phyloP scores from a whole-genome alignment of 2,329 filamentous ascomycete species.

The Epichloe gansuensis region DNA sequence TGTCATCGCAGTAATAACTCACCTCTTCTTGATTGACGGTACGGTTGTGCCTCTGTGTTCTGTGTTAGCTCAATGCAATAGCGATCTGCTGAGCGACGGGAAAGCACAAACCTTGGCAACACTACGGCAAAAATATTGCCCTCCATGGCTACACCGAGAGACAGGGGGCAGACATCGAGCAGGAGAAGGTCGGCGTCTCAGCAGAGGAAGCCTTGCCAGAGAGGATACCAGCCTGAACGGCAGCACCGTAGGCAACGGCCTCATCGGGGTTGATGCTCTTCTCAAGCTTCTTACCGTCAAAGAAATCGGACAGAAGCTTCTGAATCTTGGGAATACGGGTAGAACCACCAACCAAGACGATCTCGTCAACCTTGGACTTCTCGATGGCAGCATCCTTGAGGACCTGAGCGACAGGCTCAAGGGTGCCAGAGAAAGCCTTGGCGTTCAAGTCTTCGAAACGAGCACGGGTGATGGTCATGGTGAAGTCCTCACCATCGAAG shows the following conservation, averaged over 20 bases:
- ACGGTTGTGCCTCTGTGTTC: conserved; percentile 16
- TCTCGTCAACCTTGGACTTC: conserved; percentile 91
- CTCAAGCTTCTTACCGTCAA: conserved; percentile 99
- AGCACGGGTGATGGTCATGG: conserved; percentile 92
- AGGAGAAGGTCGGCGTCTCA: conserved; percentile 87
- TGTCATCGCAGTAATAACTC: not conserved
- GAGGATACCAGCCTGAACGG: conserved; percentile 96
- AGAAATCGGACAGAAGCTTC: conserved; percentile 98
- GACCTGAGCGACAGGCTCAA: conserved; percentile 92
- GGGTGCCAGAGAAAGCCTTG: conserved; percentile 85
- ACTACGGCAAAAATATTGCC: conserved; percentile 97
- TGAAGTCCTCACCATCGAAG: conserved; percentile 96
- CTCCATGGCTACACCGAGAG: conserved; percentile 98
- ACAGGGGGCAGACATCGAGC: conserved; percentile 90
- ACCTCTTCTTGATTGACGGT: conserved; percentile 66
- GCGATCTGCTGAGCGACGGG: too few relatives aligned
- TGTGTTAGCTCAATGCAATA: too few relatives aligned
- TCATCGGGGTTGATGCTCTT: conserved; percentile 99
- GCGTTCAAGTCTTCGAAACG: conserved; percentile 98
- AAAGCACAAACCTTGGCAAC: conserved; percentile 44
- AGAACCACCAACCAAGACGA: conserved; percentile 96
- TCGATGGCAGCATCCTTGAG: conserved; percentile 82
- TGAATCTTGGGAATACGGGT: conserved; percentile 98
- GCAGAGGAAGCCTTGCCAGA: conserved; percentile 95
- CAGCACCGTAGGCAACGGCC: conserved; percentile 96